Evolutionary conservation across 148 eudicot species (phyloP).

Genomic region (Tetragonia tetragonoides): DNA sequence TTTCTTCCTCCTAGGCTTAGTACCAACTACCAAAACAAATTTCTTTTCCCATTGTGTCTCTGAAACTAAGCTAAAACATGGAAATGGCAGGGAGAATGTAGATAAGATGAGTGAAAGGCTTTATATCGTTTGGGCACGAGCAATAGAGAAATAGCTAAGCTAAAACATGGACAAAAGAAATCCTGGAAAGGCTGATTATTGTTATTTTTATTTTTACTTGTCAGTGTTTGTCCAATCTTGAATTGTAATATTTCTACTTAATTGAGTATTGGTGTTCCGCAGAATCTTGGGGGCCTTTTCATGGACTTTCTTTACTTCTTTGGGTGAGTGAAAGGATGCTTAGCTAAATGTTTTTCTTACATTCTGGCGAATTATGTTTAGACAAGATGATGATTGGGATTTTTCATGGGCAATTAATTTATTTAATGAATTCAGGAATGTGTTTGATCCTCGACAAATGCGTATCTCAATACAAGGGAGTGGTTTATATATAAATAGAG

Average conservation of each 20-base stretch:
- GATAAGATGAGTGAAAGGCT: neutral
- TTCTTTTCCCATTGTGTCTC: too few species aligned
- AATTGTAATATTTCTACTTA: neutral
- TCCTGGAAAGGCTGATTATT: neutral
- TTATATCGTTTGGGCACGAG: too few species aligned
- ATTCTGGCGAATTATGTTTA: constrained; percentile 14
- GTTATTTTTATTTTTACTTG: neutral
- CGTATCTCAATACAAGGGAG: constrained; percentile 92
- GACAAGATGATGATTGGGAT: neutral
- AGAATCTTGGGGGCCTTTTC: constrained; percentile 89
- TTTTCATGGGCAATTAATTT: constrained; percentile 3
- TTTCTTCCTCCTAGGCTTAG: too few species aligned
- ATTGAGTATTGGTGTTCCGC: constrained; percentile 21
- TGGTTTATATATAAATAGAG: constrained; percentile 87
- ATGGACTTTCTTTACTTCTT: constrained; percentile 97
- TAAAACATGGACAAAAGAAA: neutral
- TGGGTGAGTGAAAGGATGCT: constrained; percentile 59
- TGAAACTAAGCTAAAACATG: too few species aligned
- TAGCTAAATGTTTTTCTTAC: neutral
- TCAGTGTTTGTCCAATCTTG: constrained; percentile 8
- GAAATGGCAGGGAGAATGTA: too few species aligned
- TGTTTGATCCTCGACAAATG: constrained; percentile 99
- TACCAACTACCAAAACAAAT: too few species aligned
- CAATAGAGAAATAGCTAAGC: neutral
- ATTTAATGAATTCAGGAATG: constrained; percentile 57